Evolutionary conservation across 2,329 filamentous ascomycete genomes (phyloP), one percentile per base, ranked within the genome.

Genomic region (Ophiostoma sp.): DNA sequence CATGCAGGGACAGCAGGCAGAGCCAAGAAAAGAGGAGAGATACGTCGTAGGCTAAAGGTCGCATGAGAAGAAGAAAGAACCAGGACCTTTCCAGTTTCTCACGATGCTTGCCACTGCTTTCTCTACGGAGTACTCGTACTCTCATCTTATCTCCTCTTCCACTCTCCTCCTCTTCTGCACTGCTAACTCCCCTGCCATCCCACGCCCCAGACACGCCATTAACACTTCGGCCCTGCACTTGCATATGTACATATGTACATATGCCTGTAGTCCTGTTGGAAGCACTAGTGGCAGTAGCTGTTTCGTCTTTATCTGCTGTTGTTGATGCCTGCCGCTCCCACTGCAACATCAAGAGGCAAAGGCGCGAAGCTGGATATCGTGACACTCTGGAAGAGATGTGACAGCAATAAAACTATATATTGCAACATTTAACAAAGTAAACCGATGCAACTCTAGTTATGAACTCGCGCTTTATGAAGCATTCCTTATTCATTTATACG

Each of bases 1-100:
- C 49, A 55, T 55, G 49, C 49, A 55, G 49, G 49, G 49, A 55
- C 49, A 55, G 49, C 49, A 55, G 18, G 27, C 18, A 18, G 27
- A 16, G 49, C 49, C 49, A 55, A 55, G 49, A 55, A 47, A 55
- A 18, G 27, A 18, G 49, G 49, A 27, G 27, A 27, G 27, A 27
- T 27, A 27, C 27, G 27, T 27, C 27, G 27, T 27, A 2, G 27
- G 27, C 27, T 27, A 27, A 27, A 27, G 49, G n/a, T 18, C 18
- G 8, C 49, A 4, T 27, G 3, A 55, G 49, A 18, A 55, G 18
- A 55, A 18, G 49, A 55, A 8, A 55, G 16, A 0, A 27, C 18
- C 49, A 55, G 27, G 49, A 55, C 49, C 45, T 5, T 5, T 11
- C 16, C 18, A 16, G 49, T 55, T 27, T 55, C 49, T 55, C 49